These are phyloP conservation scores for Boletellus ananiceps DNA, from an alignment of 768 basidiomycete species.

Conservation along the genomic window DNA sequence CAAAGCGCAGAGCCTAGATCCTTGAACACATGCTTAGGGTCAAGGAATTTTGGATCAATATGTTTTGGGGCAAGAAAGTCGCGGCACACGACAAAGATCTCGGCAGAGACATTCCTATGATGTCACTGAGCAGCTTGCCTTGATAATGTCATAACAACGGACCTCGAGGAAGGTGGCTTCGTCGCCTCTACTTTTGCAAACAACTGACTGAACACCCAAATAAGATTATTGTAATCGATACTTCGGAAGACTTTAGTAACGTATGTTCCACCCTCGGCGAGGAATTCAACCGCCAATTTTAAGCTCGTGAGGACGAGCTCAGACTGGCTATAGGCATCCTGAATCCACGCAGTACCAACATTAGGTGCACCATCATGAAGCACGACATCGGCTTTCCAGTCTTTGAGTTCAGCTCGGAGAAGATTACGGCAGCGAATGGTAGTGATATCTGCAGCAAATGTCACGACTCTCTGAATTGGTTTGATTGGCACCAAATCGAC, in stretches of 20 bases:
- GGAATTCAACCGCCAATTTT: slow-evolving; percentile 93
- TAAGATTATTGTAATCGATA: slow-evolving; percentile 95
- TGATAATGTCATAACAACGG: slow-evolving; percentile 13
- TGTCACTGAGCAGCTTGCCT: neutral
- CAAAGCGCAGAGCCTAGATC: slow-evolving; percentile 56
- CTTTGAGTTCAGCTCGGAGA: slow-evolving; percentile 84
- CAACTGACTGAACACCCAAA: slow-evolving; percentile 98
- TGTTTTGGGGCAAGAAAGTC: slow-evolving; percentile 92
- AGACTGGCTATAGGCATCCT: slow-evolving; percentile 95
- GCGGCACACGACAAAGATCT: slow-evolving; percentile 98
- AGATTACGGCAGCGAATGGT: slow-evolving; percentile 84
- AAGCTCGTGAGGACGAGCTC: slow-evolving; percentile 94
- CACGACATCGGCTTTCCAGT: slow-evolving; percentile 98
- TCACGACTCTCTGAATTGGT: slow-evolving; percentile 88
- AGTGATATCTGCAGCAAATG: slow-evolving; percentile 93
- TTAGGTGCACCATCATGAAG: slow-evolving; percentile 99
- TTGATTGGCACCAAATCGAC: slow-evolving; percentile 96
- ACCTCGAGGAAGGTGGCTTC: slow-evolving; percentile 97
- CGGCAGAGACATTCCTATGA: slow-evolving; percentile 92
- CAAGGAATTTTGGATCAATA: slow-evolving; percentile 97
- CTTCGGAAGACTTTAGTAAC: slow-evolving; percentile 98
- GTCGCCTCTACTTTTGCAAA: slow-evolving; percentile 97
- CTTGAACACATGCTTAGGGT: slow-evolving; percentile 97
- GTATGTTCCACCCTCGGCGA: slow-evolving; percentile 90
- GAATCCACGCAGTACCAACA: slow-evolving; percentile 98